phyloP scores from a whole-genome alignment of 257 asterid genomes.

The Solanum virginianum region DNA sequence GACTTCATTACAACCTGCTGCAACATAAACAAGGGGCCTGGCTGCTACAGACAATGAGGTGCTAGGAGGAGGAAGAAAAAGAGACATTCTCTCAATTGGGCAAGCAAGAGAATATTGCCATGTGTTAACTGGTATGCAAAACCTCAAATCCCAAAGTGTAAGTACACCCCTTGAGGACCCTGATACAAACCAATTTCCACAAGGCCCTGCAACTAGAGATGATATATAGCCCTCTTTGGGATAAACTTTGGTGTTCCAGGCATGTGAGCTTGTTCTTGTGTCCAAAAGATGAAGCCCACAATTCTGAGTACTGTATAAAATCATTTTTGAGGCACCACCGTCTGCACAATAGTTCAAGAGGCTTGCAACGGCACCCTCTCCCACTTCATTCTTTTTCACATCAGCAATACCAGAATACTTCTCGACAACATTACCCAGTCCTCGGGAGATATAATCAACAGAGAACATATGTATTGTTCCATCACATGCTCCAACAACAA shows the following conservation, averaged over 20 bases:
- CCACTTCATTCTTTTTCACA: constrained; percentile 47
- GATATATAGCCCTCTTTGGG: constrained; percentile 89
- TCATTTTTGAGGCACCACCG: constrained; percentile 52
- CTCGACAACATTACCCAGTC: constrained; percentile 88
- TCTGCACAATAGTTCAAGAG: constrained; percentile 79
- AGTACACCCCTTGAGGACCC: constrained; percentile 98
- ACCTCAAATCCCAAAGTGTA: constrained; percentile 97
- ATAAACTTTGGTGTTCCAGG: constrained; percentile 70
- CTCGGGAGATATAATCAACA: constrained; percentile 85
- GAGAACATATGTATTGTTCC: constrained; percentile 84
- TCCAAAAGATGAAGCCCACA: constrained; percentile 95
- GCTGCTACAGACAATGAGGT: constrained; percentile 72
- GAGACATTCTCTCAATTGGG: constrained; percentile 88
- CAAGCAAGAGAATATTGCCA: constrained; percentile 83
- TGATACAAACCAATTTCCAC: constrained; percentile 97
- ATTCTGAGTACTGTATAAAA: constrained; percentile 78
- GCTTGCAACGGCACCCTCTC: constrained; percentile 82
- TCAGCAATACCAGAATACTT: constrained; percentile 91
- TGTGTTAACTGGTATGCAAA: constrained; percentile 87
- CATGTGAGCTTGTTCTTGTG: constrained; percentile 54
- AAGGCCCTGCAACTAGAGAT: constrained; percentile 84
- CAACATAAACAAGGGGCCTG: constrained; percentile 92
- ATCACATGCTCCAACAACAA: constrained; percentile 89
- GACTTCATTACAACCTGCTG: constrained; percentile 95
- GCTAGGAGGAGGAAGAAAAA: constrained; percentile 79